Percentiles rank a stretch among this genome's conserved stretches.
Evolutionary conservation across 176 grass and related monocot genomes (phyloP).

Genomic region (Oryza glaberrima): DNA sequence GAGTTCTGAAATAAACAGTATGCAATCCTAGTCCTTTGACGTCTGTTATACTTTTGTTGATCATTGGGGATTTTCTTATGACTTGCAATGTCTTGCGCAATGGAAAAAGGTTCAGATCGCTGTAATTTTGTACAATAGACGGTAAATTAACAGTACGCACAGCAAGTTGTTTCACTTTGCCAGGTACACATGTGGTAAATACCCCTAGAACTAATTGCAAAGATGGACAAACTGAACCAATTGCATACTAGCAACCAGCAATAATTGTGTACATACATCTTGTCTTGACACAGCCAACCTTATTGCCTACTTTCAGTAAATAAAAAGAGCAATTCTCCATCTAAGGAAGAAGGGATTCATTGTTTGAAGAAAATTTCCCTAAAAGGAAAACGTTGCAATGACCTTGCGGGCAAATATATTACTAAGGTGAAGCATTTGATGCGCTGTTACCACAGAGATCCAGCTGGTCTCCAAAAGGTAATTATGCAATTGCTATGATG

Average conservation of each 20-base stretch:
- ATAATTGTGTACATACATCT: background rate
- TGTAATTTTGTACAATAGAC: too few species aligned
- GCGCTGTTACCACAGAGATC: slow-evolving; percentile 8
- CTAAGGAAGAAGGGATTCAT: slow-evolving; percentile 15
- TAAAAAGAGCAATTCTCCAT: slow-evolving; percentile 11
- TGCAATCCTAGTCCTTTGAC: too few species aligned
- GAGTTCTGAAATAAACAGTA: too few species aligned
- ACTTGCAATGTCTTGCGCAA: too few species aligned
- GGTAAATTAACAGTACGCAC: too few species aligned
- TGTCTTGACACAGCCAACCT: background rate
- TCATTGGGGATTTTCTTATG: too few species aligned
- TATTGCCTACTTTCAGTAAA: slow-evolving; percentile 20
- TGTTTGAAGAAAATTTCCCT: background rate
- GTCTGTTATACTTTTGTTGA: too few species aligned
- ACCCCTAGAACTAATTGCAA: background rate
- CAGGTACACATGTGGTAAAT: background rate
- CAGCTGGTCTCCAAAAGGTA: slow-evolving; percentile 7
- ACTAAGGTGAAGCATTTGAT: slow-evolving; percentile 28
- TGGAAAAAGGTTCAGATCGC: too few species aligned
- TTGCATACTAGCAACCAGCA: background rate
- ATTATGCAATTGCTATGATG: background rate
- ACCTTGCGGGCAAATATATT: background rate
- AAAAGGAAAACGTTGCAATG: slow-evolving; percentile 5
- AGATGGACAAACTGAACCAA: background rate
- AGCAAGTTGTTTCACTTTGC: too few species aligned